Percentiles rank a stretch among this genome's conserved stretches.
These are phyloP conservation scores for Calocybe gangraenosa DNA, from an alignment of 768 basidiomycete species.

Conservation along the genomic window DNA sequence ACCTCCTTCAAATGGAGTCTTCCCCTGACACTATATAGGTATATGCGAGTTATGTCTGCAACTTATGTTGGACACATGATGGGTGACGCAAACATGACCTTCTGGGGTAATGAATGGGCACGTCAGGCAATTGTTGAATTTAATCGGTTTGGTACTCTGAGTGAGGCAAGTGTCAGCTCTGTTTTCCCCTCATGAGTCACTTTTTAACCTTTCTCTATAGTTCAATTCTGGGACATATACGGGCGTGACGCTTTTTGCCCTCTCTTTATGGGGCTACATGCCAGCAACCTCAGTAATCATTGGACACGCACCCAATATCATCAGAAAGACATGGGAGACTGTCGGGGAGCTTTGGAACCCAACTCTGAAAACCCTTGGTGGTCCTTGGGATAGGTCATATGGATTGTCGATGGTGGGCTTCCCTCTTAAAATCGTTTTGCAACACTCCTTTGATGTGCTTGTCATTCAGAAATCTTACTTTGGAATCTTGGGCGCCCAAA, in stretches of 20 bases:
- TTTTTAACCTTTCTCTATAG: constrained; percentile 8
- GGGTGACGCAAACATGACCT: constrained; percentile 24
- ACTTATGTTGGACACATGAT: constrained; percentile 28
- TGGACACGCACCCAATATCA: constrained; percentile 19
- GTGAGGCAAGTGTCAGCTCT: constrained; percentile 18
- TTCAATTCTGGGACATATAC: constrained; percentile 28
- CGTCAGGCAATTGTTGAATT: constrained; percentile 22
- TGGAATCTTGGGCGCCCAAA: constrained; percentile 24
- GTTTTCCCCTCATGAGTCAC: neutral
- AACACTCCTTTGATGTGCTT: neutral
- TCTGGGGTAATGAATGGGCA: constrained; percentile 28
- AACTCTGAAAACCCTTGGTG: constrained; percentile 22
- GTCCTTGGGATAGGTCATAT: constrained; percentile 26
- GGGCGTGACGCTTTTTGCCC: constrained; percentile 25
- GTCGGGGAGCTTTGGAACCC: constrained; percentile 24
- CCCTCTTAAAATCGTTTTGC: neutral
- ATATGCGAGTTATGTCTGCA: constrained; percentile 28
- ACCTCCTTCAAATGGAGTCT: neutral
- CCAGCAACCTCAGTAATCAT: constrained; percentile 23
- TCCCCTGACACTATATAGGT: constrained; percentile 13
- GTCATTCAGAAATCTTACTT: constrained; percentile 20
- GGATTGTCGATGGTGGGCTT: constrained; percentile 23
- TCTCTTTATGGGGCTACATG: constrained; percentile 30
- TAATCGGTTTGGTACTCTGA: constrained; percentile 22
- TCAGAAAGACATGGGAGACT: constrained; percentile 21